phyloP scores from a whole-genome alignment of 2,329 filamentous ascomycete species.

The Pestalotiopsis sp. region DNA sequence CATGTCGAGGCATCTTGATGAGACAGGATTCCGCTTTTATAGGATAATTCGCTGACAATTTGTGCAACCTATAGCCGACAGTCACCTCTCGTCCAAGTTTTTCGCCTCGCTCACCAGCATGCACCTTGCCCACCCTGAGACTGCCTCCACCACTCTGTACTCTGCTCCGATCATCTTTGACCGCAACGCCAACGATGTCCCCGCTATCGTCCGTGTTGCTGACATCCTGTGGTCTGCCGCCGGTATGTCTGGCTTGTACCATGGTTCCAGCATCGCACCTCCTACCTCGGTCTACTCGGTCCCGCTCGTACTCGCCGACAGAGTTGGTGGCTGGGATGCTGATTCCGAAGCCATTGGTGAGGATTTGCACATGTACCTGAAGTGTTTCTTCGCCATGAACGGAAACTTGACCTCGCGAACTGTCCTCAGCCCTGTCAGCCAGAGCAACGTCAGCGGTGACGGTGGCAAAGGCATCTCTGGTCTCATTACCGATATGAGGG shows the following conservation, averaged over 20 bases:
- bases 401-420: conserved; percentile 67
- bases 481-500: conserved; percentile 58
- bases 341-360: conserved; percentile 73
- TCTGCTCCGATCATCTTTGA: conserved; percentile 74
- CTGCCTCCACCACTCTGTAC: conserved; percentile 65
- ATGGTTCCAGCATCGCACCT: conserved; percentile 64
- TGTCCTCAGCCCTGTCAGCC: conserved; percentile 69
- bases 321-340: conserved; percentile 73
- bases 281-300: conserved; percentile 76
- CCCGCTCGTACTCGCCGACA: conserved; percentile 66
- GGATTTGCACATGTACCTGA: conserved; percentile 77
- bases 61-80: conserved; percentile 56
- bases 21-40: background rate
- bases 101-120: conserved; percentile 66
- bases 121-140: conserved; percentile 62
- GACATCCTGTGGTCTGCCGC: conserved; percentile 74
- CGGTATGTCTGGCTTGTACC: conserved; percentile 69
- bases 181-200: conserved; percentile 69
- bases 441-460: conserved; percentile 69
- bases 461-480: conserved; percentile 56
- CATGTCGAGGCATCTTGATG: conserved; percentile 15
- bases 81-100: conserved; percentile 69
- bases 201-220: conserved; percentile 68
- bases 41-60: conserved; percentile 29
- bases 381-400: conserved; percentile 75